Evolutionary conservation across 257 asterid genomes (phyloP).

Genomic region (Plantago ovata): DNA sequence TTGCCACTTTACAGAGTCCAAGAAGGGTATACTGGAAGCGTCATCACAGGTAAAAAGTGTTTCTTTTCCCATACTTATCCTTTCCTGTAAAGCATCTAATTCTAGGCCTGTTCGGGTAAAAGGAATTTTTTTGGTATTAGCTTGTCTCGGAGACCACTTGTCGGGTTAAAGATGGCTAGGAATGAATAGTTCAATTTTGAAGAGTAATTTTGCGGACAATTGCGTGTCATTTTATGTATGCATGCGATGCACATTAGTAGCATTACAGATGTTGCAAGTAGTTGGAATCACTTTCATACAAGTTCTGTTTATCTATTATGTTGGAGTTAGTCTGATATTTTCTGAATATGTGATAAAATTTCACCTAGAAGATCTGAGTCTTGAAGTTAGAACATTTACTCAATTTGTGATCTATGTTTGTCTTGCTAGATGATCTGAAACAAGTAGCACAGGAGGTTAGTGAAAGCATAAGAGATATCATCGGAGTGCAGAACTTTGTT

Average conservation of each 20-base stretch:
- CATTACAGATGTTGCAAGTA: too few relatives aligned
- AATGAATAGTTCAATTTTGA: too few relatives aligned
- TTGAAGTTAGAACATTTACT: neutral
- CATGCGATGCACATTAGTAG: too few relatives aligned
- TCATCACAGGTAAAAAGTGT: constrained; percentile 55
- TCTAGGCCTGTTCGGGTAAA: neutral
- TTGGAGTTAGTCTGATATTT: too few relatives aligned
- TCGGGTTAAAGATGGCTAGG: too few relatives aligned
- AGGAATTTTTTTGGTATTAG: too few relatives aligned
- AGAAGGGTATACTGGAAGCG: constrained; percentile 76
- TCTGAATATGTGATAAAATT: too few relatives aligned
- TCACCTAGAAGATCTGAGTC: neutral
- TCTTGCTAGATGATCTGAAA: constrained; percentile 66
- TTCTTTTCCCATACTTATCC: constrained; percentile 8
- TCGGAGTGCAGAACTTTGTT: constrained; percentile 53
- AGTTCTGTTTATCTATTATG: too few relatives aligned
- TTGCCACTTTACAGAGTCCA: constrained; percentile 75
- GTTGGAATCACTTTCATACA: too few relatives aligned
- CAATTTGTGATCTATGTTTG: neutral
- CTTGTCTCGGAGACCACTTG: too few relatives aligned
- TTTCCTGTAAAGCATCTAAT: neutral
- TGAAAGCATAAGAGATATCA: constrained; percentile 50
- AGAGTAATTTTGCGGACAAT: too few relatives aligned
- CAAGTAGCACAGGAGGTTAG: constrained; percentile 59
- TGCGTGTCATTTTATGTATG: too few relatives aligned